Conservation (phyloP, 225 moss, liverwort and hornwort species). For the Marchantia polymorpha region DNA sequence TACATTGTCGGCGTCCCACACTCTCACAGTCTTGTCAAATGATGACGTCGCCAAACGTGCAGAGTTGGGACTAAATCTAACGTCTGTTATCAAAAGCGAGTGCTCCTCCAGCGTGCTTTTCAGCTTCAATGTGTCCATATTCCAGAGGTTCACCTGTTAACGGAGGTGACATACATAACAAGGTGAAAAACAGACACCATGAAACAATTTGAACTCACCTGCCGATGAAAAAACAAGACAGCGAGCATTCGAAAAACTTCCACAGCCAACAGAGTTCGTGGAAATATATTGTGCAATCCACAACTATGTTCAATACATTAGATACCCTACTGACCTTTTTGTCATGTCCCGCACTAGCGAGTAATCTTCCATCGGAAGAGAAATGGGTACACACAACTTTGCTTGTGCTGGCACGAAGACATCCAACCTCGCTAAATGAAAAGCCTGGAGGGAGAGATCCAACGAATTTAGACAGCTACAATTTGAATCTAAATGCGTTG, state of each 20-base stretch:
- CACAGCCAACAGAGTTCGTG: neutral
- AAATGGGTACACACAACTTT: constrained; percentile 99
- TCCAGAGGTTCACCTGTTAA: constrained; percentile 86
- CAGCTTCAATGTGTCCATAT: constrained; percentile 94
- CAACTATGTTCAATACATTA: neutral
- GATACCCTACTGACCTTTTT: constrained; percentile 59
- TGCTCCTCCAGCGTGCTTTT: constrained; percentile 98
- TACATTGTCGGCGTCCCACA: constrained; percentile 99
- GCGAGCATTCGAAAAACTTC: neutral
- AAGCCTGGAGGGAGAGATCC: constrained; percentile 60
- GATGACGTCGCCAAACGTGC: constrained; percentile 96
- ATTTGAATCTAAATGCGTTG: neutral
- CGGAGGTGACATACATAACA: neutral
- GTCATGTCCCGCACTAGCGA: constrained; percentile 99
- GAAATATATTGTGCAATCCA: neutral
- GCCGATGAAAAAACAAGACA: neutral
- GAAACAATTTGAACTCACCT: neutral
- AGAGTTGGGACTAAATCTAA: constrained; percentile 95
- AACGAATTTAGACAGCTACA: constrained; percentile 2
- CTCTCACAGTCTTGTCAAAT: constrained; percentile 98
- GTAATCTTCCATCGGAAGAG: constrained; percentile 91
- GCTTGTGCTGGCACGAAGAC: constrained; percentile 92
- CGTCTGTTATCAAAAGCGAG: constrained; percentile 92
- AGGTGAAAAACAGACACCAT: neutral
- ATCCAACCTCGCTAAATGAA: constrained; percentile 94